These are phyloP conservation scores for Histomonas meleagridis DNA, from an alignment of 208 protist genomes.

Conservation along the genomic window DNA sequence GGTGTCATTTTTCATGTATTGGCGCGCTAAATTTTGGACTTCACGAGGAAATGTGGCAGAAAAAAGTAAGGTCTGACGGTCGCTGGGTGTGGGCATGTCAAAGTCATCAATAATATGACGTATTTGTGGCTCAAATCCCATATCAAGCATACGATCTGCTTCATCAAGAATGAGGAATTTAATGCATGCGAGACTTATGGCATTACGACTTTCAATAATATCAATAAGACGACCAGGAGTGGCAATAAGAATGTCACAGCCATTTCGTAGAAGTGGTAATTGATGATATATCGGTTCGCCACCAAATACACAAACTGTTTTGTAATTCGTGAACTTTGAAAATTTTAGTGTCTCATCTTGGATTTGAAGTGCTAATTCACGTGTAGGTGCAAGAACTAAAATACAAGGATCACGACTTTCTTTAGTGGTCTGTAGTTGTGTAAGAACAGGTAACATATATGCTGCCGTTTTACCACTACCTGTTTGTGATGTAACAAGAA, in stretches of 20 bases:
- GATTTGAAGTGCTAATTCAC: constrained; percentile 83
- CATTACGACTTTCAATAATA: constrained; percentile 55
- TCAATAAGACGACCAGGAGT: constrained; percentile 76
- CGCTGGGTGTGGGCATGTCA: background rate
- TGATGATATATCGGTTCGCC: constrained; percentile 56
- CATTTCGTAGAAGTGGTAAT: constrained; percentile 53
- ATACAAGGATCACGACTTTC: constrained; percentile 56
- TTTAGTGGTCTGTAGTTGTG: background rate
- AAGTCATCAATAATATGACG: constrained; percentile 36
- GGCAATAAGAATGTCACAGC: constrained; percentile 63
- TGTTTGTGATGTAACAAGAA: constrained; percentile 40
- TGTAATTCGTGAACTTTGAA: background rate
- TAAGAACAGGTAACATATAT: constrained; percentile 45
- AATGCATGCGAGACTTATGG: constrained; percentile 57
- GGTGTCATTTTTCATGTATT: constrained; percentile 51
- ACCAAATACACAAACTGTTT: constrained; percentile 41
- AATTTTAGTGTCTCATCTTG: constrained; percentile 72
- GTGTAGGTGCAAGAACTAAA: constrained; percentile 80
- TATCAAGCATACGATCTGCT: constrained; percentile 58
- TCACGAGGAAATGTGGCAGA: constrained; percentile 93
- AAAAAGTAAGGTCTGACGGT: constrained; percentile 95
- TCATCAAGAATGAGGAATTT: constrained; percentile 88
- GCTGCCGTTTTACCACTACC: constrained; percentile 50
- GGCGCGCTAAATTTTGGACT: constrained; percentile 83
- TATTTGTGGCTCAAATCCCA: constrained; percentile 57